Conservation (phyloP, 2,329 filamentous ascomycete species). For the Zelopaecilomyces penicillatus region DNA sequence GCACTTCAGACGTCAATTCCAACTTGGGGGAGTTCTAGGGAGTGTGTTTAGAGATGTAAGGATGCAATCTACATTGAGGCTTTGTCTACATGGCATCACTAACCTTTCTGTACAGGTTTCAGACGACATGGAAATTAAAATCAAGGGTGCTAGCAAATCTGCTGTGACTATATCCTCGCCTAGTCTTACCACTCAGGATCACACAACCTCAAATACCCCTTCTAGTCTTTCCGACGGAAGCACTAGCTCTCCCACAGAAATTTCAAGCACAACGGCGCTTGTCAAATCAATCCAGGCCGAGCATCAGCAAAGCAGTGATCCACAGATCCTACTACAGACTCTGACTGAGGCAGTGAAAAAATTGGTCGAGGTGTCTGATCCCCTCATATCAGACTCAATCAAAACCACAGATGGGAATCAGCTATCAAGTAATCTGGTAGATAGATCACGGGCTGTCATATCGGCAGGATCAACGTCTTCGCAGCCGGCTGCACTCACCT, state of each 20-base stretch:
- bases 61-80: not conserved
- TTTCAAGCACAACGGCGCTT: not conserved
- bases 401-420: not conserved
- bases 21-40: conserved; percentile 14
- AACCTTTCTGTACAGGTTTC: not conserved
- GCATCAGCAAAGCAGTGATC: not conserved
- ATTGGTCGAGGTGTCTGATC: conserved; percentile 1
- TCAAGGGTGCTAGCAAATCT: not conserved
- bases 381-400: not conserved
- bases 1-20: conserved; percentile 15
- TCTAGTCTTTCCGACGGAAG: no score
- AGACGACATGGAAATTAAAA: not conserved
- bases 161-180: not conserved
- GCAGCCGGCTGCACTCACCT: not conserved
- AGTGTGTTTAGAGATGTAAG: conserved; percentile 11
- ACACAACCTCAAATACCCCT: not conserved
- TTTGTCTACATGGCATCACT: not conserved
- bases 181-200: not conserved
- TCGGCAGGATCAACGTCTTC: not conserved
- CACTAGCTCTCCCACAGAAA: not conserved
- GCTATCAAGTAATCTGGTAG: no score
- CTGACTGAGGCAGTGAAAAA: conserved; percentile 11
- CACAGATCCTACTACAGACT: conserved; percentile 7
- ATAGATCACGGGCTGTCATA: no score
- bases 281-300: not conserved